Base-by-base conservation (phyloP, 805 yeast species). In the Sugiyamaella boreocaroliniensis region DNA sequence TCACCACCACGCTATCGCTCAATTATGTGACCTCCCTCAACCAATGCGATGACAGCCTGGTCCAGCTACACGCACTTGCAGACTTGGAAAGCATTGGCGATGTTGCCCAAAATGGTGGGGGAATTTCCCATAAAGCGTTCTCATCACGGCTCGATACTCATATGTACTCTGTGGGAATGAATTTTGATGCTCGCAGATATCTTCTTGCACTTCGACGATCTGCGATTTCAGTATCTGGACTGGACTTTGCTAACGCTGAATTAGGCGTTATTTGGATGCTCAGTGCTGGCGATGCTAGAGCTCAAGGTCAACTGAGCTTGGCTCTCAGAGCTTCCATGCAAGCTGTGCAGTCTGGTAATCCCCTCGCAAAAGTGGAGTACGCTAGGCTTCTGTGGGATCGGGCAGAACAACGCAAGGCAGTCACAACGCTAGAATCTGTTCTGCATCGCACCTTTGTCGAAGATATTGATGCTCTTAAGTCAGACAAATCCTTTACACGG, bases 321-420 rank as follows among this genome's bases (percentile, higher is more conserved):
- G 85, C 97, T 0, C 81, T 88, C 1, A 77, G 82, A 18, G 76
- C 83, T 8, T 77, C 85, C 19, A 76, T 86, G 63, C 75, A 80
- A 60, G 89, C 88, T 1, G 41, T 58, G 43, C 68, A 72, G 32
- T 40, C 57, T 10, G 32, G 60, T 59, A 15, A 55, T 18, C 62
- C 61, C 8, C 47, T 53, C 19, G 65, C 66, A 4, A 50, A 52
- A 16, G 54, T 85, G 41, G 96, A 89, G 64, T 84, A 85, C 66
- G 84, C 97, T 3, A 82, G 86, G 53, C 74, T 93, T 8, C 68
- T 89, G 41, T 92, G 98, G 97, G 84, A 82, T 2, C 88, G 86
- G 63, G 96, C 95, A 0, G 95, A 89, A 57, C 87, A 81, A 55
- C 78, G 89, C 20, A 84, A 89, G 59, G 98, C 98, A 0, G 75